Percentiles rank a stretch among this genome's conserved stretches.
phyloP scores from a whole-genome alignment of 2,329 filamentous ascomycete species.

The Proliferodiscus dingleyae region DNA sequence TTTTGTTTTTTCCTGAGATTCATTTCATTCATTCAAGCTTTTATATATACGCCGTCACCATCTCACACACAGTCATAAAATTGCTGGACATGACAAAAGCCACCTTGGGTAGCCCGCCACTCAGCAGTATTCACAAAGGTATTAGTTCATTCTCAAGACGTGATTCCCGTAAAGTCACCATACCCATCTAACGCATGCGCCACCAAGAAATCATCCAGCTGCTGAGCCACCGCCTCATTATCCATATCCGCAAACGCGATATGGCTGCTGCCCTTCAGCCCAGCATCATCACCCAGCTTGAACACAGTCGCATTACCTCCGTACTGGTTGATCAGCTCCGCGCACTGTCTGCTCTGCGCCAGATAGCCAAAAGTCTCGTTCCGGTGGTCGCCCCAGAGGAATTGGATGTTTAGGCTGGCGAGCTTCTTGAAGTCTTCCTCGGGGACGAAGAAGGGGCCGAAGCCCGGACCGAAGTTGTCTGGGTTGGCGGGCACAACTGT shows the following conservation, averaged over 20 bases:
- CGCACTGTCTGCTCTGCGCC: constrained; percentile 1
- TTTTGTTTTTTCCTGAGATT: no score
- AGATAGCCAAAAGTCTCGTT: background rate
- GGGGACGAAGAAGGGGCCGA: constrained; percentile 10
- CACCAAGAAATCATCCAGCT: constrained; percentile 10
- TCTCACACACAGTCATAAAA: no score
- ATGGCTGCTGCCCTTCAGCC: constrained; percentile 13
- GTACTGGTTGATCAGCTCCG: constrained; percentile 12
- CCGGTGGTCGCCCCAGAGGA: constrained; percentile 15
- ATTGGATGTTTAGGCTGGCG: constrained; percentile 10
- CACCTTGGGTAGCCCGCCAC: no score
- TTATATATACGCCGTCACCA: no score
- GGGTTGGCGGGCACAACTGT: background rate
- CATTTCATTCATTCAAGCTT: no score
- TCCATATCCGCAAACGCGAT: constrained; percentile 15
- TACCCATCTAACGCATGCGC: constrained; percentile 7
- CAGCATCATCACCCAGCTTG: constrained; percentile 4
- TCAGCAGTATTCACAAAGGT: no score
- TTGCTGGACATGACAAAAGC: no score
- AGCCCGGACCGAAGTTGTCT: background rate
- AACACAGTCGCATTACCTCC: constrained; percentile 13
- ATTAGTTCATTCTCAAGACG: no score
- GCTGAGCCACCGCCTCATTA: constrained; percentile 10
- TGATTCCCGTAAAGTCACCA: background rate
- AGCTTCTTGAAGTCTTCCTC: constrained; percentile 13